phyloP scores from a whole-genome alignment of 2,329 filamentous ascomycete genomes.

The Byssoonygena ceratinophila region DNA sequence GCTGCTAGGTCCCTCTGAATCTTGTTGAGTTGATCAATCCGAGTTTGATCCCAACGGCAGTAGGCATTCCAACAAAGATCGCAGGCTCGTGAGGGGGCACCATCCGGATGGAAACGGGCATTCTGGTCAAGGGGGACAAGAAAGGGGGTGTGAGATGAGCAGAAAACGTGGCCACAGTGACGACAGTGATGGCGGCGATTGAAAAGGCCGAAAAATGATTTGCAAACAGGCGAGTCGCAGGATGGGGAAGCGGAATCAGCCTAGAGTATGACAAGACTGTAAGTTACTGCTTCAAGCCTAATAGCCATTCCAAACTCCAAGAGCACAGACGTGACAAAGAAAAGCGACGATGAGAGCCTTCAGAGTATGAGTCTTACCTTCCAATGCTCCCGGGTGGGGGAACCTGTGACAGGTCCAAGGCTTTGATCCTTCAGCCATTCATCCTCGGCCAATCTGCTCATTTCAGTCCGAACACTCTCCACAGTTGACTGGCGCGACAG shows the following conservation, averaged over 20 bases:
- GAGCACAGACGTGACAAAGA: too few species aligned
- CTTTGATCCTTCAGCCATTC: conserved; percentile 45
- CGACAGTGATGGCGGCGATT: conserved; percentile 56
- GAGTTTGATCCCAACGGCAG: conserved; percentile 44
- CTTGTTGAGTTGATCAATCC: conserved; percentile 43
- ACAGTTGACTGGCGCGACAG: conserved; percentile 32
- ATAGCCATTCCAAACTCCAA: too few species aligned
- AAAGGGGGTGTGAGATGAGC: conserved; percentile 47
- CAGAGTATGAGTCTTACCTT: too few species aligned
- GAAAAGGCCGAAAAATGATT: conserved; percentile 50
- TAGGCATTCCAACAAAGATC: conserved; percentile 52
- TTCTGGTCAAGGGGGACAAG: conserved; percentile 53
- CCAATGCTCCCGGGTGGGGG: conserved; percentile 55
- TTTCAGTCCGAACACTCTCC: conserved; percentile 33
- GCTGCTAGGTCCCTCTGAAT: conserved; percentile 32
- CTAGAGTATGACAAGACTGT: conserved; percentile 25
- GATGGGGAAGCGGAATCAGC: conserved; percentile 47
- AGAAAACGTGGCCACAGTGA: conserved; percentile 57
- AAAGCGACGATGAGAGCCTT: too few species aligned
- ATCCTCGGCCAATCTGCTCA: conserved; percentile 42
- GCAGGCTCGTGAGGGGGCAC: conserved; percentile 46
- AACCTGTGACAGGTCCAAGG: conserved; percentile 47
- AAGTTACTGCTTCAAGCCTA: not conserved
- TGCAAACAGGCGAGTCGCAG: conserved; percentile 50
- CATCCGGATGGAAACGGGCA: conserved; percentile 52